Percentiles rank a stretch among this genome's conserved stretches.
Conservation (phyloP, 805 yeast genomes). For the Metschnikowia noctiluminum region DNA sequence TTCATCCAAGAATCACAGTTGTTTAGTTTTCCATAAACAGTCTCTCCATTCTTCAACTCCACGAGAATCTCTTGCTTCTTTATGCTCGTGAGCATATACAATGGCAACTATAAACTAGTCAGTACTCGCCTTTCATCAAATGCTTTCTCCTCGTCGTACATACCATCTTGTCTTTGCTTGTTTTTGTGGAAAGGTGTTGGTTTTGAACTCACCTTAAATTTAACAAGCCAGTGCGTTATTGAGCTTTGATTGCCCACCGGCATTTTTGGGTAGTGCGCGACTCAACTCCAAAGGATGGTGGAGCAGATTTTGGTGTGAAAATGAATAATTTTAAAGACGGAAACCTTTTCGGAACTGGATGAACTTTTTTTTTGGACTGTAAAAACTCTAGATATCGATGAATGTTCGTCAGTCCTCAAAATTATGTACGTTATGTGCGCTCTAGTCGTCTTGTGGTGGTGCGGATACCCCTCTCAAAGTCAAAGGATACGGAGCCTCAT, state of each 20-base stretch:
- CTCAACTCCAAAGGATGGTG: neutral
- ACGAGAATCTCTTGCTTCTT: conserved; percentile 84
- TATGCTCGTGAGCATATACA: conserved; percentile 85
- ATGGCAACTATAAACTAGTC: conserved; percentile 61
- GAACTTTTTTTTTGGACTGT: too few species aligned
- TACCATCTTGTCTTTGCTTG: conserved; percentile 13
- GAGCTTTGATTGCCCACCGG: neutral
- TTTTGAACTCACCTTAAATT: neutral
- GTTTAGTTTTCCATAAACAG: conserved; percentile 75
- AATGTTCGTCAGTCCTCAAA: too few species aligned
- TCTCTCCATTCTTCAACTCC: conserved; percentile 89
- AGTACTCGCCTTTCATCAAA: neutral
- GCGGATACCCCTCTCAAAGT: conserved; percentile 49
- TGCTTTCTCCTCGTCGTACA: conserved; percentile 2
- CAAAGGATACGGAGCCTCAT: conserved; percentile 40
- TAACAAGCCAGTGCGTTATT: neutral
- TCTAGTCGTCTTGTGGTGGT: conserved; percentile 31
- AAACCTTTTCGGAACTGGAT: too few species aligned
- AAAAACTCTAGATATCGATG: too few species aligned
- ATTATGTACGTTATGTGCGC: neutral
- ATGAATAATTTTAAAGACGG: too few species aligned
- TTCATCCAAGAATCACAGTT: conserved; percentile 97
- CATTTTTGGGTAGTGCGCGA: conserved; percentile 1
- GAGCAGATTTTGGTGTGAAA: neutral
- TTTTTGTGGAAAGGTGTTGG: neutral